Conservation (phyloP, 1,284 basidiomycete species). For the Leccinum subrobustum region DNA sequence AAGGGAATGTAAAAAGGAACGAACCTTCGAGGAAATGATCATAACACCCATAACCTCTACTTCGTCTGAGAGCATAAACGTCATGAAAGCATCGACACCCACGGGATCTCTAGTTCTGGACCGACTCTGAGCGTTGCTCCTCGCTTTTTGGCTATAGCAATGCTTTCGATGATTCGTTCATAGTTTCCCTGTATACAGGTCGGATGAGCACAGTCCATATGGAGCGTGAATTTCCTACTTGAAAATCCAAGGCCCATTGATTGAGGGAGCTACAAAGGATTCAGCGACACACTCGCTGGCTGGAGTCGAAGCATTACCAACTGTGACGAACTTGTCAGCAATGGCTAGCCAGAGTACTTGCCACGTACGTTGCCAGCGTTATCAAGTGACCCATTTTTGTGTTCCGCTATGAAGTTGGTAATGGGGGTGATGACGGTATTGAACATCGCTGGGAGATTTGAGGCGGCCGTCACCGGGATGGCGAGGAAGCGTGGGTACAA, state of each 20-base stretch:
- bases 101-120: conserved; percentile 98
- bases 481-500: background rate
- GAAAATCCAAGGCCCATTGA: conserved; percentile 95
- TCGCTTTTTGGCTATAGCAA: conserved; percentile 80
- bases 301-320: conserved; percentile 37
- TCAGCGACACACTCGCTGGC: conserved; percentile 8
- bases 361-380: conserved; percentile 72
- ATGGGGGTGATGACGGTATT: background rate
- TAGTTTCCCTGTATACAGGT: conserved; percentile 74
- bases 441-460: background rate
- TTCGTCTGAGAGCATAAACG: background rate
- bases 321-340: conserved; percentile 29
- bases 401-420: background rate
- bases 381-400: conserved; percentile 73
- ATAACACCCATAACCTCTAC: conserved; percentile 89
- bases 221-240: conserved; percentile 43
- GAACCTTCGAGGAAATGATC: conserved; percentile 90
- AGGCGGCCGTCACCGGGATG: background rate
- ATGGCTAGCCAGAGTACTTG: background rate
- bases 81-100: conserved; percentile 29
- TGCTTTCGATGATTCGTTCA: conserved; percentile 89
- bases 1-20: background rate
- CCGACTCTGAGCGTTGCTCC: conserved; percentile 96
- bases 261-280: conserved; percentile 73
- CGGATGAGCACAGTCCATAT: background rate